Evolutionary conservation across 1,284 basidiomycete genomes (phyloP), one percentile per base, ranked within the genome.

Genomic region (Sanghuangporus sanghuang): DNA sequence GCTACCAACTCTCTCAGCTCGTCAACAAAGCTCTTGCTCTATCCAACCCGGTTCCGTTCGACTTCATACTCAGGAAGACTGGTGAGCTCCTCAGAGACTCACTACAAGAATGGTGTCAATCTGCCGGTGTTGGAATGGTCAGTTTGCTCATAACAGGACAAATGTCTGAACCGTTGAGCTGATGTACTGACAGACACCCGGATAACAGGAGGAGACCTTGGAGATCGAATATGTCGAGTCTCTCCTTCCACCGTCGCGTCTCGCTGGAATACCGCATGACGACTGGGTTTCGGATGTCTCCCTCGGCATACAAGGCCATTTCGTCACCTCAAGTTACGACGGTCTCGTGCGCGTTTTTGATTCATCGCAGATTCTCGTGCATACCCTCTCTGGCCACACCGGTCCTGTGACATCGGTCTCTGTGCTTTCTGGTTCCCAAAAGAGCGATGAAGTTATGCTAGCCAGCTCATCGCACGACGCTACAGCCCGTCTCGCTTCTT

Each of bases 1-100:
- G 96, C 16, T 97, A 92, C 73, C 96, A 98, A 72, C 89, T 99
- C n/a, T 98, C 96, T 0, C 95, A 98, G 68, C 87, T 98, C 55
- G 89, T 99, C 68, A 99, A 99, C 80, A 96, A 97, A 72, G 92
- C 96, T 1, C 81, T 99, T 16, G 82, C 84, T 0, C 83, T 94
- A 11, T 71, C 82, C 0, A 82, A 84, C 58, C 86, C 93, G 0
- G 81, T 98, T 1, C 96, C 96, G 0, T 98, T 98, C 71, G 96
- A 99, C 75, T 99, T 98, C 75, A 78, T 99, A 55, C 81, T 97
- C 57, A 81, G 85, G n/a, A 54, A 54, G 53, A 38, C 53, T 63
- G 93, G 94, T 36, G 85, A 93, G 71, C 83, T 98, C 12, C 77
- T 98, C 4, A 79, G 92, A 57, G 83, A 84, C 0, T 87, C 82